phyloP scores from a whole-genome alignment of 2,329 filamentous ascomycete species.

The Apiospora hydei region DNA sequence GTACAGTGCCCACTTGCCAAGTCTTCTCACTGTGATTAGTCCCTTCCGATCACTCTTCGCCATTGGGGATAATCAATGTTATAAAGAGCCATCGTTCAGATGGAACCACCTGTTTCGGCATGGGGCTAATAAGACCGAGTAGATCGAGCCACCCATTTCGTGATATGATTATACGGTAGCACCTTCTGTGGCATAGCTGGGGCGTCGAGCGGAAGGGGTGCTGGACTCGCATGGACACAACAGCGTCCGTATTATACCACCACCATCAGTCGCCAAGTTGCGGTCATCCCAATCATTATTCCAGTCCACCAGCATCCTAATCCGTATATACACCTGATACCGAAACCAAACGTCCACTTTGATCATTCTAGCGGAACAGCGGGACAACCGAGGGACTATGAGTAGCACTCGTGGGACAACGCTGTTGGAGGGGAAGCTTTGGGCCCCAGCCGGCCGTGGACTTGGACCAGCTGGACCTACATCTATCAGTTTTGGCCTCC shows the following conservation, averaged over 20 bases:
- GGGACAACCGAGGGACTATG: conserved; percentile 39
- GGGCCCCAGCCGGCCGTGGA: conserved; percentile 36
- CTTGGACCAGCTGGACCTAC: conserved; percentile 39
- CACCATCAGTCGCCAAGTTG: conserved; percentile 35
- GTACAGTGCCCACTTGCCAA: conserved; percentile 27
- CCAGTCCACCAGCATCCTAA: conserved; percentile 28
- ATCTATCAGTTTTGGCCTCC: conserved; percentile 37
- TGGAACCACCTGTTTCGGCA: neutral
- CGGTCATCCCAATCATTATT: conserved; percentile 31
- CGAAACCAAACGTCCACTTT: conserved; percentile 33
- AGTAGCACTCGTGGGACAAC: conserved; percentile 36
- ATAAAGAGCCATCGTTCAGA: neutral
- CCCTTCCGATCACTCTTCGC: neutral
- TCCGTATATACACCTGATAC: conserved; percentile 37
- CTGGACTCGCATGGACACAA: conserved; percentile 27
- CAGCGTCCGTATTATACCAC: neutral
- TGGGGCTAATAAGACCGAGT: conserved; percentile 31
- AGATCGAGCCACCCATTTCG: conserved; percentile 29
- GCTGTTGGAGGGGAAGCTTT: conserved; percentile 37
- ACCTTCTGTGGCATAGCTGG: conserved; percentile 31
- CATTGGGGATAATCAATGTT: neutral
- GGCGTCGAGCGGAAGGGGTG: conserved; percentile 29
- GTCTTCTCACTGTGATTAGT: conserved; percentile 21
- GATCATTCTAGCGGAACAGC: conserved; percentile 33
- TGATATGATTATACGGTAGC: conserved; percentile 34